A percentile compares a stretch with the other conserved stretches of the same genome.
phyloP scores from a whole-genome alignment of 257 asterid genomes.

The Paraleonurus japonicus region DNA sequence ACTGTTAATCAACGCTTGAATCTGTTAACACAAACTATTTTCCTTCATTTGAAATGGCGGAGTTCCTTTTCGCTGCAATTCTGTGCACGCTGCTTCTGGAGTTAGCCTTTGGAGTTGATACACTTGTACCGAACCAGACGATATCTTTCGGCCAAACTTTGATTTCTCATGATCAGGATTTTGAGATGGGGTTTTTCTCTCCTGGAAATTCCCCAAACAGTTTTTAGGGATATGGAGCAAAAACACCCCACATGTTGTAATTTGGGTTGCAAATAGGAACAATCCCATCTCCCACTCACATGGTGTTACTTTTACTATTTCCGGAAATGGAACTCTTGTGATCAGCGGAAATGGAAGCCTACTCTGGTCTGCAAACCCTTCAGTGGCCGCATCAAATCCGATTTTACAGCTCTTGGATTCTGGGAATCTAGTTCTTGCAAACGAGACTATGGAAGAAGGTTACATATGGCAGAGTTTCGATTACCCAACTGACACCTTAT shows the following conservation, averaged over 20 bases:
- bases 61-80: neutral
- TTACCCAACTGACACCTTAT: slow-evolving; percentile 2
- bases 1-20: neutral
- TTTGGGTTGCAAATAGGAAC: slow-evolving; percentile 38
- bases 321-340: slow-evolving; percentile 7
- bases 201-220: slow-evolving; percentile 22
- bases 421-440: slow-evolving; percentile 29
- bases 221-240: slow-evolving; percentile 36
- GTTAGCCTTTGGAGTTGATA: neutral
- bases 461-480: slow-evolving; percentile 42
- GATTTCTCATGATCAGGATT: slow-evolving; percentile 25
- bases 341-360: neutral
- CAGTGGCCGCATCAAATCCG: slow-evolving; percentile 17
- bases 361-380: slow-evolving; percentile 27
- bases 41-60: neutral
- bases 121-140: slow-evolving; percentile 22
- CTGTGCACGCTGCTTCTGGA: slow-evolving; percentile 9
- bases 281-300: slow-evolving; percentile 19
- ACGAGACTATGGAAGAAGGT: neutral
- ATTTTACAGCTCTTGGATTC: slow-evolving; percentile 26
- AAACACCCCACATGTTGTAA: slow-evolving; percentile 22
- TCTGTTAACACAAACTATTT: neutral
- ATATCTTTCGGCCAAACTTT: slow-evolving; percentile 27
- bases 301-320: neutral
- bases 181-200: slow-evolving; percentile 38